A percentile compares a stretch with the other conserved stretches of the same genome.
Conservation (phyloP, 2,329 filamentous ascomycete species). For the Phaeosphaeria sp. region DNA sequence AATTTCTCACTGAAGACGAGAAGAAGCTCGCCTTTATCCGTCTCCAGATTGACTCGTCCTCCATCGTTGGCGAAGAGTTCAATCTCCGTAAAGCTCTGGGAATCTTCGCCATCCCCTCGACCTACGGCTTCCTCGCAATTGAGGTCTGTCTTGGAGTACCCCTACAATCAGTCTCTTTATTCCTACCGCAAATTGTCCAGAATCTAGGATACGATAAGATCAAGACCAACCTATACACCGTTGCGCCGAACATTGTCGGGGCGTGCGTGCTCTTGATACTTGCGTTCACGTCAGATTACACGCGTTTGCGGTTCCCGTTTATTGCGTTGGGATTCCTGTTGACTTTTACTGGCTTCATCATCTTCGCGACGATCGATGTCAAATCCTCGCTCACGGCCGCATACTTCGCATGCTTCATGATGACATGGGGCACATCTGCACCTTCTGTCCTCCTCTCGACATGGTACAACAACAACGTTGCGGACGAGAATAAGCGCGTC, state of each 20-base stretch:
- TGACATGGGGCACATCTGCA: conserved; percentile 80
- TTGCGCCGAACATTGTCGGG: conserved; percentile 79
- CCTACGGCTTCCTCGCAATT: conserved; percentile 62
- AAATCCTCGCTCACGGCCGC: conserved; percentile 67
- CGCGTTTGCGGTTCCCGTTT: conserved; percentile 74
- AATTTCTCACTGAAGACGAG: conserved; percentile 71
- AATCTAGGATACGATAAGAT: conserved; percentile 62
- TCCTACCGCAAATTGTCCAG: conserved; percentile 65
- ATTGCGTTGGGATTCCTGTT: conserved; percentile 76
- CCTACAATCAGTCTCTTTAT: conserved; percentile 63
- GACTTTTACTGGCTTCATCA: conserved; percentile 79
- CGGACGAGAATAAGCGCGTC: conserved; percentile 75
- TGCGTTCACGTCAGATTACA: conserved; percentile 73
- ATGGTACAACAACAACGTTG: conserved; percentile 85
- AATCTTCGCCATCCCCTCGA: conserved; percentile 62
- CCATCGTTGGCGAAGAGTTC: conserved; percentile 65
- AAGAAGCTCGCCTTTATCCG: conserved; percentile 73
- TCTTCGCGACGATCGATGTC: conserved; percentile 75
- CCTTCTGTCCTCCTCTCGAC: conserved; percentile 72
- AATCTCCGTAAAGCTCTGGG: conserved; percentile 58
- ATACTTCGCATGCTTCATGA: conserved; percentile 81
- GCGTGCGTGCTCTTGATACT: conserved; percentile 75
- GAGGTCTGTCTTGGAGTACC: conserved; percentile 67
- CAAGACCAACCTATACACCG: conserved; percentile 80
- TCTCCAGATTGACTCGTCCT: conserved; percentile 78